These are phyloP conservation scores for Hippophae tibetana DNA, from an alignment of 306 rosid species.

Conservation along the genomic window DNA sequence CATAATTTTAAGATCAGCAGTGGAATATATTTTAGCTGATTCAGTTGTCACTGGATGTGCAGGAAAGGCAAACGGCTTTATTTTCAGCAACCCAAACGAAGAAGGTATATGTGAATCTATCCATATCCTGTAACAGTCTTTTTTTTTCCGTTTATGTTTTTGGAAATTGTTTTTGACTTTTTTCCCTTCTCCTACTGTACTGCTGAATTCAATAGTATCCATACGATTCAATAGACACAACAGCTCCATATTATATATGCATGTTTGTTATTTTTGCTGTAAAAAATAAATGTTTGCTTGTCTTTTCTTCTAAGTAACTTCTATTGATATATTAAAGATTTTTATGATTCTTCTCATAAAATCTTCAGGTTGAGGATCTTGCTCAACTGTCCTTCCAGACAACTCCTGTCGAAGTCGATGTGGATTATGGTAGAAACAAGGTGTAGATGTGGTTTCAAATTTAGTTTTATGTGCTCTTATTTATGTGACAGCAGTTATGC, in stretches of 20 bases:
- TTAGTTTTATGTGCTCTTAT: background rate
- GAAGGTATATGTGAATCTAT: constrained; percentile 48
- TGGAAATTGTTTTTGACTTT: background rate
- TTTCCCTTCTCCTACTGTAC: too few species aligned
- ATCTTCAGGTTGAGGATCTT: constrained; percentile 78
- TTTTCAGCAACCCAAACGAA: constrained; percentile 97
- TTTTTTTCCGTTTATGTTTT: background rate
- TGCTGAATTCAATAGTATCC: too few species aligned
- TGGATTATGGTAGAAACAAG: constrained; percentile 79
- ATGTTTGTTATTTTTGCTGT: background rate
- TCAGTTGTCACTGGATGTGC: constrained; percentile 29
- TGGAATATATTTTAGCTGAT: constrained; percentile 9
- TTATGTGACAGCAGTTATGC: background rate
- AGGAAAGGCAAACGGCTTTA: constrained; percentile 88
- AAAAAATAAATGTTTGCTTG: too few species aligned
- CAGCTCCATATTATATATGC: too few species aligned
- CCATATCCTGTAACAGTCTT: constrained; percentile 20
- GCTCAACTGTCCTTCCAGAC: constrained; percentile 74
- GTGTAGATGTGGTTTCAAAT: constrained; percentile 22
- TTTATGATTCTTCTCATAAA: background rate
- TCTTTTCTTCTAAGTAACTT: too few species aligned
- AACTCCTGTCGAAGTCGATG: constrained; percentile 59
- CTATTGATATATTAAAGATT: background rate
- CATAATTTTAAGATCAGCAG: too few species aligned
- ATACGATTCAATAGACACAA: too few species aligned